phyloP scores from a whole-genome alignment of 106 monocot genomes.

The Acanthochlamys bracteata region DNA sequence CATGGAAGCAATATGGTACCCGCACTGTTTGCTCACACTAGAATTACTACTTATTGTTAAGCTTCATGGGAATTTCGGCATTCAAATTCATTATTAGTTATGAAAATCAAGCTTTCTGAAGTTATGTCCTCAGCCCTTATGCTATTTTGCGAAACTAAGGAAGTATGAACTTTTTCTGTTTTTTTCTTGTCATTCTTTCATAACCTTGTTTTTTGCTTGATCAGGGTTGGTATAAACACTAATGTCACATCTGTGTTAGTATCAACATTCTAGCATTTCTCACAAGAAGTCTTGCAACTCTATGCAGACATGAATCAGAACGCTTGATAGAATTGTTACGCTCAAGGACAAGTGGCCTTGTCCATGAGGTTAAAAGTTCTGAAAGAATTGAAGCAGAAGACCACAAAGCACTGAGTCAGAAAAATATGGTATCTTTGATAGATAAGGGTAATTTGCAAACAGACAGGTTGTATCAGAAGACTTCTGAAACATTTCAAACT shows the following conservation, averaged over 20 bases:
- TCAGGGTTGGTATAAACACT: background rate
- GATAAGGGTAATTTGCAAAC: background rate
- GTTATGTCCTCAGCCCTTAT: no score
- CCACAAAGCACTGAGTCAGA: background rate
- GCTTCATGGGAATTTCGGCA: no score
- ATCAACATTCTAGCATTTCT: background rate
- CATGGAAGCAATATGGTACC: no score
- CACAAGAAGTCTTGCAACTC: background rate
- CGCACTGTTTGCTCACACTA: no score
- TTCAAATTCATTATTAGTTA: no score
- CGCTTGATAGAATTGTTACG: constrained; percentile 27
- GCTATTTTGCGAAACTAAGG: no score
- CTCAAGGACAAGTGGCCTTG: constrained; percentile 31
- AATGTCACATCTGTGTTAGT: background rate
- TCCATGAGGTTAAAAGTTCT: constrained; percentile 2
- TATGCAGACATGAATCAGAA: constrained; percentile 34
- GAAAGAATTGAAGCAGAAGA: constrained; percentile 6
- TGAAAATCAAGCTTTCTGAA: no score
- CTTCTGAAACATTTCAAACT: background rate
- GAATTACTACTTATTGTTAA: no score
- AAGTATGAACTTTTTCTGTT: no score
- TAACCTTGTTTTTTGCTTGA: background rate
- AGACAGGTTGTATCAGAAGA: background rate
- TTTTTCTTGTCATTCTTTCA: no score
- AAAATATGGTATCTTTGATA: constrained; percentile 2